phyloP scores from a whole-genome alignment of 208 protist genomes.

The Trypanosomatidae sp. region DNA sequence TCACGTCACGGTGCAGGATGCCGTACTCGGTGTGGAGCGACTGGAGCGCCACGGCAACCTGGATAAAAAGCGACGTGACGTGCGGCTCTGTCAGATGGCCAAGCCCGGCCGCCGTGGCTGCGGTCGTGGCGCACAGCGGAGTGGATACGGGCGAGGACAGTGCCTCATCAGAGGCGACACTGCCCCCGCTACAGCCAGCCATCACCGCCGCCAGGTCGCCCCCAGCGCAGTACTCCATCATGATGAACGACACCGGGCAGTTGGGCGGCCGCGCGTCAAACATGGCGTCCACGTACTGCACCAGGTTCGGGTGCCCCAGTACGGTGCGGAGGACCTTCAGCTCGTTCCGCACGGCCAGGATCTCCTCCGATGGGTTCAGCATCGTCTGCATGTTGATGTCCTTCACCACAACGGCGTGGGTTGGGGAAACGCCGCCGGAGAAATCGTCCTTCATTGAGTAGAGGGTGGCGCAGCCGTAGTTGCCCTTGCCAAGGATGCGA shows the following conservation, averaged over 20 bases:
- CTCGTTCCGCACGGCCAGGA: constrained; percentile 58
- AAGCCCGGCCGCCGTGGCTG: background rate
- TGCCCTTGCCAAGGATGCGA: constrained; percentile 80
- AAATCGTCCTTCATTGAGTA: constrained; percentile 30
- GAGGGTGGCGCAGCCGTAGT: constrained; percentile 78
- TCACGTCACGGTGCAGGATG: constrained; percentile 88
- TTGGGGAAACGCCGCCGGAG: background rate
- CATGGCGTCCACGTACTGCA: constrained; percentile 56
- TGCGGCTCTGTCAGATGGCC: constrained; percentile 31
- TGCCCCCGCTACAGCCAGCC: constrained; percentile 16
- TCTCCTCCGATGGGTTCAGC: constrained; percentile 51
- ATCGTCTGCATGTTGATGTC: constrained; percentile 82
- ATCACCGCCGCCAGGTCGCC: constrained; percentile 61
- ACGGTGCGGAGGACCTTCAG: constrained; percentile 45
- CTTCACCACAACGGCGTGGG: constrained; percentile 63
- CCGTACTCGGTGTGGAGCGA: constrained; percentile 67
- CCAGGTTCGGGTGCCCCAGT: constrained; percentile 58
- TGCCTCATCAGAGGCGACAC: background rate
- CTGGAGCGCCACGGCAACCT: constrained; percentile 60
- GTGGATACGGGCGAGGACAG: background rate
- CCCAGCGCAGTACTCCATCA: constrained; percentile 82
- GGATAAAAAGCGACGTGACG: constrained; percentile 69
- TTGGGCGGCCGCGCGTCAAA: constrained; percentile 28
- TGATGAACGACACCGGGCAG: constrained; percentile 62
- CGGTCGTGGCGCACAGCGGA: background rate